A percentile compares a stretch with the other conserved stretches of the same genome.
Evolutionary conservation across 164 flowering plant genomes (phyloP).

Genomic region (Houttuynia cordata): DNA sequence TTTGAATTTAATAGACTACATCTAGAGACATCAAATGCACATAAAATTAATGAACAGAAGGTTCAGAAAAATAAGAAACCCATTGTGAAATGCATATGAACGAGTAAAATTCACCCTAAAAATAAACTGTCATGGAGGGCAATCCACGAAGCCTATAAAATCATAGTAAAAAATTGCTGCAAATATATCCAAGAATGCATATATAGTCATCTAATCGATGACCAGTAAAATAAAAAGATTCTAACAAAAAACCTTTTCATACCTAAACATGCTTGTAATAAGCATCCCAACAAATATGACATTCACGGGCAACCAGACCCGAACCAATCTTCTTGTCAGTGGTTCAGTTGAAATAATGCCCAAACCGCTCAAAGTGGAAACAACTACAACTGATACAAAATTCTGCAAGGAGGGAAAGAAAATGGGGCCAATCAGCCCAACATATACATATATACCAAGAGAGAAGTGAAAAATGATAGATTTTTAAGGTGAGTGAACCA

Average conservation of each 20-base stretch:
- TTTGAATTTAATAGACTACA: too few species aligned
- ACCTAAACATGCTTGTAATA: constrained; percentile 97
- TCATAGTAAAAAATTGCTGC: background rate
- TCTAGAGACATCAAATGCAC: too few species aligned
- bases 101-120: too few species aligned
- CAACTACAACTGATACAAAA: constrained; percentile 73
- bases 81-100: too few species aligned
- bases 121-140: background rate
- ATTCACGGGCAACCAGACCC: constrained; percentile 96
- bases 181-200: background rate
- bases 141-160: background rate
- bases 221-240: background rate
- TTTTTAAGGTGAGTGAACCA: too few species aligned
- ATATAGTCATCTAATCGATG: background rate
- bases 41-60: too few species aligned
- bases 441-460: background rate
- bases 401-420: constrained; percentile 47
- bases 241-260: constrained; percentile 6
- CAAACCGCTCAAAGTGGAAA: constrained; percentile 45
- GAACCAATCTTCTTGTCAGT: constrained; percentile 72
- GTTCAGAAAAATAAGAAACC: too few species aligned
- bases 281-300: constrained; percentile 97
- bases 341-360: constrained; percentile 87
- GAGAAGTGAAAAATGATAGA: too few species aligned
- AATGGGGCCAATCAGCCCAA: background rate